These are phyloP conservation scores for Malassezia brasiliensis DNA, from an alignment of 1,284 basidiomycete genomes.

Conservation along the genomic window DNA sequence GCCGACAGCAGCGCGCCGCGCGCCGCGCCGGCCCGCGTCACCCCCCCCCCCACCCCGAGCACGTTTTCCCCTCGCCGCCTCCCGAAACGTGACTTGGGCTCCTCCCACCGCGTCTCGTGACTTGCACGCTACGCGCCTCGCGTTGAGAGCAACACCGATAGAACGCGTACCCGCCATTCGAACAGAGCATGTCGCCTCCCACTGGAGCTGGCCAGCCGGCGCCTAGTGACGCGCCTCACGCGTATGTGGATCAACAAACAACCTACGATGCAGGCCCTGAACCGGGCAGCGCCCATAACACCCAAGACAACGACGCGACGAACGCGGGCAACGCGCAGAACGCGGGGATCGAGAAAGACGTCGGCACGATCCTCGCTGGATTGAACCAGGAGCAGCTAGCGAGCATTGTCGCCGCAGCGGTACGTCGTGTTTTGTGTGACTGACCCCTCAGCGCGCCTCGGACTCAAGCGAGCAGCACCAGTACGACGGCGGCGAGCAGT, in stretches of 20 bases:
- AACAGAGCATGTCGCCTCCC: slow-evolving; percentile 9
- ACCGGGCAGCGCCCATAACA: not conserved
- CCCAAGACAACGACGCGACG: slow-evolving; percentile 12
- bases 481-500: slow-evolving; percentile 5
- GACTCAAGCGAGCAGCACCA: slow-evolving; percentile 13
- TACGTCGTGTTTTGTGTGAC: slow-evolving; percentile 7
- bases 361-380: slow-evolving; percentile 34
- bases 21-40: not conserved
- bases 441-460: slow-evolving; percentile 16
- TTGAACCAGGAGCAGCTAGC: slow-evolving; percentile 40
- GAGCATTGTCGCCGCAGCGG: slow-evolving; percentile 38
- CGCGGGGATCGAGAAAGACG: slow-evolving; percentile 29
- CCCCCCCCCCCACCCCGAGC: not conserved
- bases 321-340: slow-evolving; percentile 7
- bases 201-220: slow-evolving; percentile 8
- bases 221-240: slow-evolving; percentile 9
- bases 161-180: slow-evolving; percentile 2
- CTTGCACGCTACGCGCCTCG: slow-evolving; percentile 16
- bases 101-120: slow-evolving; percentile 18
- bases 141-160: slow-evolving; percentile 11
- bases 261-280: slow-evolving; percentile 3
- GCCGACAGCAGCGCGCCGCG: not conserved
- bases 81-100: slow-evolving; percentile 17
- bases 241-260: slow-evolving; percentile 16
- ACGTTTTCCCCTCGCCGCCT: not conserved